Base-by-base conservation (phyloP, 2,329 filamentous ascomycete species). In the Ilyonectria sp. region DNA sequence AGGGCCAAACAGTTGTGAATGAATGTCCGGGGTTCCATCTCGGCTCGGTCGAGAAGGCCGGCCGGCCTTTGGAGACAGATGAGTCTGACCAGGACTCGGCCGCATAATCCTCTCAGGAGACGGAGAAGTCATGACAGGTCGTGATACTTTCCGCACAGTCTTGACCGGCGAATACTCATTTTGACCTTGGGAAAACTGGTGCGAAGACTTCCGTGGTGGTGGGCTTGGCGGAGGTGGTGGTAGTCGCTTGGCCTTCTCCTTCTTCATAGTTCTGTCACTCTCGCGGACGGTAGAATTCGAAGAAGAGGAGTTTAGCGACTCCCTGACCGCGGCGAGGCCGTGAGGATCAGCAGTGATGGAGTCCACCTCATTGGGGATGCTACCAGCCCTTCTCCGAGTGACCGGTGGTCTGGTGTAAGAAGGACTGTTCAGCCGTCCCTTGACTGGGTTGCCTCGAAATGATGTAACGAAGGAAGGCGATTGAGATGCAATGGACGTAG, bases 401-500 rank as follows among this genome's bases (percentile, higher is more conserved):
- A 91, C 82, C 0, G 90, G 90, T 10, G 90, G 90, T 67, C 89
- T 84, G 57, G 83, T 87, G 67, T 86, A 79, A 54, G 85, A 82
- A 53, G 86, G 89, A 74, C 88, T 91, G 61, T 81, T 81, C 77
- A 90, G 88, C 72, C 85, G 85, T 65, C 79, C 76, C 72, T 86
- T 85, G n/a, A 83, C 78, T 56, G 82, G 80, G 29, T 79, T 85
- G 71, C 77, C 84, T 68, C 81, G 84, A 68, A 78, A 83, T 60
- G 81, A 88, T 68, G 75, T 86, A 77, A 89, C 80, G 5, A 91
- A 79, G 3, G 89, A 87, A 4, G 93, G 91, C 17, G 92, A 94
- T 73, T 92, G 91, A 1, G 93, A 94, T 8, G 91, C 92, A 69
- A 93, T 90, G 10, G 93, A 94, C 5, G 92, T 94, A 7, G 93